phyloP scores from a whole-genome alignment of 148 eudicot species.

The Cornus suecica region DNA sequence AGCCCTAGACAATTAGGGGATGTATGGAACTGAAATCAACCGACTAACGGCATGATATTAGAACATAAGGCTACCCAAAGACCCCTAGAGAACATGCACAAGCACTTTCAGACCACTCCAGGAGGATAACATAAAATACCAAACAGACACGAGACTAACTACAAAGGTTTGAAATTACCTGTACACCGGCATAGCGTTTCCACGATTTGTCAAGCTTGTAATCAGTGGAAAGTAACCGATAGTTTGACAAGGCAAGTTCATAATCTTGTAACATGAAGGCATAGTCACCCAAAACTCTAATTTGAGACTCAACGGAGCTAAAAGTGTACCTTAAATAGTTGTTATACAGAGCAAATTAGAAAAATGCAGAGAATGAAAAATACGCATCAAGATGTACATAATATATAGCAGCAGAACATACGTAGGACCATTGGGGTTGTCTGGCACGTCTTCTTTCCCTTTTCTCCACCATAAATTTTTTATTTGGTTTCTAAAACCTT shows the following conservation, averaged over 20 bases:
- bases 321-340: constrained; percentile 74
- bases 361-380: constrained; percentile 5
- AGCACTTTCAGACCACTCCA: not conserved
- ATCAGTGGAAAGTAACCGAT: constrained; percentile 88
- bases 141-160: not conserved
- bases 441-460: constrained; percentile 87
- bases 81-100: not conserved
- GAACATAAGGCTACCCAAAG: not conserved
- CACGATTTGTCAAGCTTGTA: constrained; percentile 98
- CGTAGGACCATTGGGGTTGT: constrained; percentile 62
- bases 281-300: constrained; percentile 92
- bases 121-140: too few relatives aligned
- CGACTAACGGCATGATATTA: not conserved
- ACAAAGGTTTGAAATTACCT: constrained; percentile 45
- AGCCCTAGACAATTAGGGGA: not conserved
- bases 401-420: constrained; percentile 29
- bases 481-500: constrained; percentile 96
- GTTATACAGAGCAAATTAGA: constrained; percentile 25
- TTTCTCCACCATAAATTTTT: constrained; percentile 99
- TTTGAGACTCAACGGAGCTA: constrained; percentile 92
- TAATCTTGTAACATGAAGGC: constrained; percentile 96
- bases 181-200: constrained; percentile 96
- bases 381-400: constrained; percentile 3
- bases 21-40: not conserved
- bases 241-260: constrained; percentile 95